These are phyloP conservation scores for Naganishia sp. DNA, from an alignment of 1,284 basidiomycete genomes.

Conservation along the genomic window DNA sequence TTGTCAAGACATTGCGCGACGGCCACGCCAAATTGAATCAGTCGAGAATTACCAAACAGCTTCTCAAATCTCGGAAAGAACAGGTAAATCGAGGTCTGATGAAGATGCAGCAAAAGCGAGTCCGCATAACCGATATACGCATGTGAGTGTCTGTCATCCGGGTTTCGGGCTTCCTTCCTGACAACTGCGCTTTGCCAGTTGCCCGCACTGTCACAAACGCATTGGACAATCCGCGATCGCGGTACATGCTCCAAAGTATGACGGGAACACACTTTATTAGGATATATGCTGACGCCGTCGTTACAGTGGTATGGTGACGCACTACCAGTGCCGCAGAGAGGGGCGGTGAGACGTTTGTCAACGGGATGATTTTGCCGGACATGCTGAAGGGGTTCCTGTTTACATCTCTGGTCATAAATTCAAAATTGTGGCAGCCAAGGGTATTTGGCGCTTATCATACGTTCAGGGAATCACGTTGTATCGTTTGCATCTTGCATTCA, in stretches of 20 bases:
- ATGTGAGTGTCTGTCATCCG: slow-evolving; percentile 62
- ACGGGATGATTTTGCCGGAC: too few relatives aligned
- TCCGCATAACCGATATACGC: slow-evolving; percentile 87
- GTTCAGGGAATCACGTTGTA: too few relatives aligned
- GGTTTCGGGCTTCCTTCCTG: slow-evolving; percentile 5
- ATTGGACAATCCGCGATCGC: slow-evolving; percentile 93
- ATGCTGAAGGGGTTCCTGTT: too few relatives aligned
- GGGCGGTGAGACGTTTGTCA: background rate
- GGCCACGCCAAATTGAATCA: slow-evolving; percentile 63
- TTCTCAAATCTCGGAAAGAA: slow-evolving; percentile 70
- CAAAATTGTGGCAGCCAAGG: too few relatives aligned
- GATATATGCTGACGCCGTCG: slow-evolving; percentile 38
- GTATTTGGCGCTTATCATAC: too few relatives aligned
- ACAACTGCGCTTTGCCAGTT: slow-evolving; percentile 60
- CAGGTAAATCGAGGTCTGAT: slow-evolving; percentile 72
- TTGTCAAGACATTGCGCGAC: slow-evolving; percentile 68
- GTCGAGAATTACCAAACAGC: slow-evolving; percentile 64
- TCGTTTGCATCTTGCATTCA: too few relatives aligned
- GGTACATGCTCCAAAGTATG: slow-evolving; percentile 78
- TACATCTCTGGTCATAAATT: too few relatives aligned
- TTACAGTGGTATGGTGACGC: slow-evolving; percentile 82
- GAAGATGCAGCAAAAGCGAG: slow-evolving; percentile 72
- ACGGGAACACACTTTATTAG: slow-evolving; percentile 3
- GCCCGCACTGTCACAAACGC: slow-evolving; percentile 92
- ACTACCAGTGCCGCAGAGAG: slow-evolving; percentile 70